Conservation (phyloP, 139 green algal species). For the Chlamydomonas incerta region DNA sequence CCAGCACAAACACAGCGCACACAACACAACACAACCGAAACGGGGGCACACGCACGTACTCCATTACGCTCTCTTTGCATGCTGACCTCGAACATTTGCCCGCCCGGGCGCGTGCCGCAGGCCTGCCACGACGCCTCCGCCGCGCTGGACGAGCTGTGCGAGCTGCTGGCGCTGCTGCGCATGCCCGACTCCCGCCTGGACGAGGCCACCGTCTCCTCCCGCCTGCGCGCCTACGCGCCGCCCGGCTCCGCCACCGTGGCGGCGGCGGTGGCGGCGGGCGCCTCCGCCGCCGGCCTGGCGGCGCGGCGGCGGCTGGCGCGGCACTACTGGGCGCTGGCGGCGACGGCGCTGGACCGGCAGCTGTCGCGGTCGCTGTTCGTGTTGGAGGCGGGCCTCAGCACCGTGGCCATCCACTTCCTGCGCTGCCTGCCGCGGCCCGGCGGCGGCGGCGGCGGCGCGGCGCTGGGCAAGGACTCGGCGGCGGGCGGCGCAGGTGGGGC, state of each 20-base stretch:
- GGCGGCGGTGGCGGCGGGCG: slow-evolving; percentile 19
- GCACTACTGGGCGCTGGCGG: slow-evolving; percentile 40
- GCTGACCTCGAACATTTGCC: too few relatives aligned
- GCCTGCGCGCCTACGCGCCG: slow-evolving; percentile 36
- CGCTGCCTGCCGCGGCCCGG: slow-evolving; percentile 53
- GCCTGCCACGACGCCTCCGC: slow-evolving; percentile 39
- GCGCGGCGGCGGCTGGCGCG: slow-evolving; percentile 44
- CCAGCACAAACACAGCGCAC: too few relatives aligned
- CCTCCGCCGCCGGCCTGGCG: slow-evolving; percentile 18
- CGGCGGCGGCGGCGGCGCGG: too few relatives aligned
- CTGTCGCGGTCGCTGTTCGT: slow-evolving; percentile 52
- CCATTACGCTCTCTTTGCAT: too few relatives aligned
- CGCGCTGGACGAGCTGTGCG: slow-evolving; percentile 53
- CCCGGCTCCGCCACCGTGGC: slow-evolving; percentile 21
- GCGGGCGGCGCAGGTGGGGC: too few relatives aligned
- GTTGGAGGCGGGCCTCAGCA: slow-evolving; percentile 65
- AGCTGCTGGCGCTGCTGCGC: slow-evolving; percentile 50
- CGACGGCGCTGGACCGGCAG: slow-evolving; percentile 39
- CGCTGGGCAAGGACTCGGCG: too few relatives aligned
- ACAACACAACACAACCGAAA: too few relatives aligned
- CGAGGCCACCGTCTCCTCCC: slow-evolving; percentile 8
- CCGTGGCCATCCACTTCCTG: slow-evolving; percentile 63
- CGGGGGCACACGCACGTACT: too few relatives aligned
- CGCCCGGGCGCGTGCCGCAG: too few relatives aligned
- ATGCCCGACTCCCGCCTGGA: slow-evolving; percentile 34